These are phyloP conservation scores for Dioszegia hungarica DNA, from an alignment of 768 basidiomycete species.

Conservation along the genomic window DNA sequence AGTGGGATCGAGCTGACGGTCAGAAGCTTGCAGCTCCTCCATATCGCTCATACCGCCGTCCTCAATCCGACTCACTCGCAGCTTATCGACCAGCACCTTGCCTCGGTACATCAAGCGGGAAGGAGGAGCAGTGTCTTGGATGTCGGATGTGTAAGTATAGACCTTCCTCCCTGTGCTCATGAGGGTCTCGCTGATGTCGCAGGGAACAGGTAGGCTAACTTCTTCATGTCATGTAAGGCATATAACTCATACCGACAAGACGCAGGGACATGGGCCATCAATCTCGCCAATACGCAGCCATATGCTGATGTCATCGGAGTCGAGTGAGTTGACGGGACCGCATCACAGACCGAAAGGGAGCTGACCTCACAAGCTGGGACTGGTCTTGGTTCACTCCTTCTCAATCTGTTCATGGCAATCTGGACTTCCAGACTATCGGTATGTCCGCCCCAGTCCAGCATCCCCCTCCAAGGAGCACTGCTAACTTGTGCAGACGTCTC, in stretches of 20 bases:
- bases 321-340: conserved; percentile 38
- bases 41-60: not conserved
- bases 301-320: conserved; percentile 31
- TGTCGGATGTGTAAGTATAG: conserved; percentile 39
- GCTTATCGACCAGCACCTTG: conserved; percentile 16
- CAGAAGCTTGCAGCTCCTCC: not conserved
- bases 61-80: not conserved
- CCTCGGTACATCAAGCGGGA: conserved; percentile 19
- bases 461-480: not conserved
- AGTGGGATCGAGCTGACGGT: not conserved
- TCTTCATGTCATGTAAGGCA: not conserved
- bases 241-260: conserved; percentile 4
- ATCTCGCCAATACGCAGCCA: conserved; percentile 21
- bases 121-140: conserved; percentile 34
- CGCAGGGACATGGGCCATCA: conserved; percentile 32
- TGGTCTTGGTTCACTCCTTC: conserved; percentile 20
- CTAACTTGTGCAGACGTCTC: conserved; percentile 25
- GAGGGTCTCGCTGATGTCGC: not conserved
- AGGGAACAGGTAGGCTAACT: conserved; percentile 5
- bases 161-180: not conserved
- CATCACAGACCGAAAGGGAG: no score
- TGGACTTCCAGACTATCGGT: conserved; percentile 35
- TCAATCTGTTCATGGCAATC: conserved; percentile 26
- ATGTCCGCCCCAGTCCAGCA: not conserved
- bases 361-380: conserved; percentile 15